A percentile compares a stretch with the other conserved stretches of the same genome.
These are phyloP conservation scores for Penicillium ochrochloron DNA, from an alignment of 495 filamentous ascomycete species.

Conservation along the genomic window DNA sequence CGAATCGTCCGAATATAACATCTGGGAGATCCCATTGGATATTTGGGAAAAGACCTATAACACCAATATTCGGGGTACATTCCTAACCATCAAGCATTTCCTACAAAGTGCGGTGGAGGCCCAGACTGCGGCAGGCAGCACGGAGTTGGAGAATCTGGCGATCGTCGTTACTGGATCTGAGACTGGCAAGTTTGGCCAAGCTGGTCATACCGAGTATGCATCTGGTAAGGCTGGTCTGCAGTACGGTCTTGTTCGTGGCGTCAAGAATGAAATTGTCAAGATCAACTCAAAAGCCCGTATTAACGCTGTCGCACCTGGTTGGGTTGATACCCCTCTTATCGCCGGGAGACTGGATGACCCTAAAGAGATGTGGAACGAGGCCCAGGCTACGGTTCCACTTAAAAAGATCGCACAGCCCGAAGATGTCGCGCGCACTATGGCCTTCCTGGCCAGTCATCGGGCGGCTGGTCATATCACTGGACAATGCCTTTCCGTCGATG, in stretches of 20 bases:
- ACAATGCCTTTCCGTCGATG: slow-evolving; percentile 56
- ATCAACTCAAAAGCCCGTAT: slow-evolving; percentile 57
- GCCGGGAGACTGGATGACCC: slow-evolving; percentile 11
- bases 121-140: slow-evolving; percentile 34
- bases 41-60: slow-evolving; percentile 58
- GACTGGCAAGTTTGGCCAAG: slow-evolving; percentile 31
- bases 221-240: slow-evolving; percentile 58
- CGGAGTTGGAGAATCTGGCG: slow-evolving; percentile 53
- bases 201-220: slow-evolving; percentile 47
- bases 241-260: slow-evolving; percentile 55
- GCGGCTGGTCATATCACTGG: slow-evolving; percentile 60
- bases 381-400: slow-evolving; percentile 40
- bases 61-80: slow-evolving; percentile 56
- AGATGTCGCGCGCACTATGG: slow-evolving; percentile 56
- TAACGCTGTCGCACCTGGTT: slow-evolving; percentile 57
- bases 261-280: slow-evolving; percentile 60
- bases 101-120: slow-evolving; percentile 42
- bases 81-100: slow-evolving; percentile 63
- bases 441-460: slow-evolving; percentile 56
- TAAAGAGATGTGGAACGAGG: slow-evolving; percentile 20
- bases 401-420: slow-evolving; percentile 33
- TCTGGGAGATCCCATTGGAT: slow-evolving; percentile 58
- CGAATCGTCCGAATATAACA: slow-evolving; percentile 45
- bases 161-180: slow-evolving; percentile 61
- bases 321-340: not conserved